Conservation (phyloP, 345 rosid species). For the Cardamine occulta region DNA sequence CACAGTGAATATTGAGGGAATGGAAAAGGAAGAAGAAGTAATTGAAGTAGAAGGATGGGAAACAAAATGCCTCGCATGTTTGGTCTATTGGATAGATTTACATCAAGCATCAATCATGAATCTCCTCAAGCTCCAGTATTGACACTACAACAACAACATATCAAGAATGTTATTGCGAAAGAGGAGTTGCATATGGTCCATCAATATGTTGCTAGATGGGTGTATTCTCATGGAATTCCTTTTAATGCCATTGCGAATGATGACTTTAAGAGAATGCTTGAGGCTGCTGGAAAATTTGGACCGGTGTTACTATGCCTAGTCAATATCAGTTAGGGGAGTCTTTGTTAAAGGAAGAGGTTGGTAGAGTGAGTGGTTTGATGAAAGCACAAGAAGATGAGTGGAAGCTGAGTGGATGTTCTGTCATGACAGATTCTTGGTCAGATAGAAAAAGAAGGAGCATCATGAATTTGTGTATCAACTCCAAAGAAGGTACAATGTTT, state of each 20-base stretch:
- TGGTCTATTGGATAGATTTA: slow-evolving; percentile 6
- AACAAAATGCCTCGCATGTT: not conserved
- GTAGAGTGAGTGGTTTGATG: not conserved
- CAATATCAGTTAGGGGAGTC: not conserved
- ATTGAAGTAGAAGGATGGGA: not conserved
- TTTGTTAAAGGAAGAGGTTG: not conserved
- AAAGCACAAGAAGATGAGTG: not conserved
- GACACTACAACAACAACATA: not conserved
- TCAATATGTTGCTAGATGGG: slow-evolving; percentile 4
- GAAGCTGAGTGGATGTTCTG: too few species aligned
- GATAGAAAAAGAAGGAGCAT: too few species aligned
- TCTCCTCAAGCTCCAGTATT: not conserved
- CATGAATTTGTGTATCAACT: slow-evolving; percentile 1
- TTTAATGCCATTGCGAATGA: slow-evolving; percentile 1
- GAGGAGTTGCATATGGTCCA: not conserved
- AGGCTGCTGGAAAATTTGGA: not conserved
- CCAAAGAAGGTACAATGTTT: not conserved
- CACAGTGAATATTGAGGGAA: not conserved
- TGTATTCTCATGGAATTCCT: not conserved
- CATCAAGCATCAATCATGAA: not conserved
- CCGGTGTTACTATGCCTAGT: not conserved
- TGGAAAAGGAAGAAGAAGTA: not conserved
- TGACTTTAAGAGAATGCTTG: slow-evolving; percentile 10
- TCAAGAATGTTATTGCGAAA: not conserved
- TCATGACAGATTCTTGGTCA: too few species aligned